phyloP scores from a whole-genome alignment of 768 basidiomycete species.

The Galerina sulciceps region DNA sequence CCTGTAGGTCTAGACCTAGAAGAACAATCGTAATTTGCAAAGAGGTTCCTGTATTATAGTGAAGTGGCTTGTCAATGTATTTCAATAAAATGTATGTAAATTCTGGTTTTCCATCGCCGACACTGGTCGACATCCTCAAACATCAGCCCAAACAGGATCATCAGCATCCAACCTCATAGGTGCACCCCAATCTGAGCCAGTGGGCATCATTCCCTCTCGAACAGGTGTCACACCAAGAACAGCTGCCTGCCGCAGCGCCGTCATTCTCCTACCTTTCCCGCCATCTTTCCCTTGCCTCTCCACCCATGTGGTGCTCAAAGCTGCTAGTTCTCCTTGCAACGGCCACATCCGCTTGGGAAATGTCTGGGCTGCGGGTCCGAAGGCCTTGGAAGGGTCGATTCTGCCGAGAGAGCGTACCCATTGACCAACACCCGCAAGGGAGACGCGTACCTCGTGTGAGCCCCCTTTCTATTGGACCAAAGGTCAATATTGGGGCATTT shows the following conservation, averaged over 20 bases:
- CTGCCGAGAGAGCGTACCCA: conserved; percentile 62
- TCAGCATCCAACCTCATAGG: conserved; percentile 34
- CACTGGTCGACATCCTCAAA: not conserved
- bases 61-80: too few relatives aligned
- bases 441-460: conserved; percentile 63
- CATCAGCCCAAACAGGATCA: conserved; percentile 13
- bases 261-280: conserved; percentile 32
- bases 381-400: conserved; percentile 41
- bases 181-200: conserved; percentile 20
- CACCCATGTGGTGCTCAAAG: conserved; percentile 32
- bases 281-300: conserved; percentile 17
- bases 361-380: conserved; percentile 37
- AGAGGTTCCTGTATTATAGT: too few relatives aligned
- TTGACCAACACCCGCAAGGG: conserved; percentile 57
- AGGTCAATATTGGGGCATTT: not conserved
- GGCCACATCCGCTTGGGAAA: conserved; percentile 41
- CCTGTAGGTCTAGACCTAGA: too few relatives aligned
- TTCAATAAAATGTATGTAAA: too few relatives aligned
- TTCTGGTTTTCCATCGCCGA: too few relatives aligned
- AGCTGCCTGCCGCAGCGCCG: conserved; percentile 50
- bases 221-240: conserved; percentile 47
- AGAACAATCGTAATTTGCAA: too few relatives aligned
- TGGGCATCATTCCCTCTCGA: conserved; percentile 27
- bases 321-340: conserved; percentile 40
- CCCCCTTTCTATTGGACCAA: conserved; percentile 53